phyloP scores from a whole-genome alignment of 148 eudicot genomes.

The Camellia sinensis region DNA sequence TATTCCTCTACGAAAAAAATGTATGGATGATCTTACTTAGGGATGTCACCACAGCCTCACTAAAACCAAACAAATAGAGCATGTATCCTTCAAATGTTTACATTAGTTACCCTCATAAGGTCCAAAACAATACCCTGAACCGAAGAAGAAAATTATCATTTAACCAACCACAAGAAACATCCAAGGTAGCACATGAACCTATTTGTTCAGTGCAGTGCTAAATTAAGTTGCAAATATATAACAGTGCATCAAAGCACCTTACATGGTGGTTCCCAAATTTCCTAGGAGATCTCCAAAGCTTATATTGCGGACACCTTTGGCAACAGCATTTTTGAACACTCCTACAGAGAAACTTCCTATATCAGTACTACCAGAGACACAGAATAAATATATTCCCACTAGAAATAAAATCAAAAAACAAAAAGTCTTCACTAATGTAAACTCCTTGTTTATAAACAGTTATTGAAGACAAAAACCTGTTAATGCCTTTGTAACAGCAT shows the following conservation, averaged over 20 bases:
- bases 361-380: slow-evolving; percentile 11
- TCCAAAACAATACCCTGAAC: neutral
- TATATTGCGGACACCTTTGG: slow-evolving; percentile 74
- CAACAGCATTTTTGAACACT: slow-evolving; percentile 76
- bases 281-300: slow-evolving; percentile 94
- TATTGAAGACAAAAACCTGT: slow-evolving; percentile 51
- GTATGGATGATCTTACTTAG: neutral
- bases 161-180: neutral
- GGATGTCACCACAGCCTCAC: neutral
- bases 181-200: neutral
- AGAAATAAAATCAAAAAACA: slow-evolving; percentile 8
- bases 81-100: neutral
- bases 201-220: neutral
- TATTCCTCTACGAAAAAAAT: neutral
- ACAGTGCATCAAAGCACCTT: slow-evolving; percentile 20
- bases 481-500: slow-evolving; percentile 80
- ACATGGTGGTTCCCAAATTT: slow-evolving; percentile 87
- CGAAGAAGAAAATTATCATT: neutral
- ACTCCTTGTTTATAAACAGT: neutral
- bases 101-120: neutral
- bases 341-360: slow-evolving; percentile 38
- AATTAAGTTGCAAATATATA: neutral
- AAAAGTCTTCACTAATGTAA: neutral
- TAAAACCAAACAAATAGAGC: slow-evolving; percentile 8
- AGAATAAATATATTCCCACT: neutral